phyloP scores from a whole-genome alignment of 345 rosid genomes.

The Arabidopsis suecica region DNA sequence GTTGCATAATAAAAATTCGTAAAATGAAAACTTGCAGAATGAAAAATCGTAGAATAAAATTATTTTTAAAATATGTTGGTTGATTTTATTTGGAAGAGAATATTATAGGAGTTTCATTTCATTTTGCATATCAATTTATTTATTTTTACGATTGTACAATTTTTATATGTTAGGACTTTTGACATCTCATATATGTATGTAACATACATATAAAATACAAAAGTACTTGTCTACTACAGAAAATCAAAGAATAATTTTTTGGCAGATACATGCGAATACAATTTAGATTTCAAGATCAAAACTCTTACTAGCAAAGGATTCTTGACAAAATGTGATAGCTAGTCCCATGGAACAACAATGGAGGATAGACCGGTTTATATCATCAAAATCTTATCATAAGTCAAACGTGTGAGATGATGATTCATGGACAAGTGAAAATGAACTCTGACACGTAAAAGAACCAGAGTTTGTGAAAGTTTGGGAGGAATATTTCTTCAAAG shows the following conservation, averaged over 20 bases:
- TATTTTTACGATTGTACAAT: no score
- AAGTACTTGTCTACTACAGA: not conserved
- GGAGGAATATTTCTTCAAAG: constrained; percentile 34
- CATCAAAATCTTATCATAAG: not conserved
- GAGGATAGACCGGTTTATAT: not conserved
- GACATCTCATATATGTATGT: not conserved
- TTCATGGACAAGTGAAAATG: constrained; percentile 25
- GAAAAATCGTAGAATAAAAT: no score
- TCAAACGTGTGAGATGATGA: constrained; percentile 21
- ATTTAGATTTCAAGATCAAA: not conserved
- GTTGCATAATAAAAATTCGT: no score
- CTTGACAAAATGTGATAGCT: not conserved
- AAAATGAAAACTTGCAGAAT: no score
- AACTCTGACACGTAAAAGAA: constrained; percentile 32
- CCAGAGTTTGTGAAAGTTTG: constrained; percentile 38
- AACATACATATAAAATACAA: not conserved
- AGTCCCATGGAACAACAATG: not conserved
- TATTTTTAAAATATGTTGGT: no score
- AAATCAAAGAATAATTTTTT: not conserved
- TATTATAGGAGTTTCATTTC: no score
- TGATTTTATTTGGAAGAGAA: no score
- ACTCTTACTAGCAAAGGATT: not conserved
- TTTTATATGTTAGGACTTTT: not conserved
- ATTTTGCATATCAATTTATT: no score
- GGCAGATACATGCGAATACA: not conserved